Conservation (phyloP, 1,139 yeast genomes). For the Scheffersomyces quercinus region DNA sequence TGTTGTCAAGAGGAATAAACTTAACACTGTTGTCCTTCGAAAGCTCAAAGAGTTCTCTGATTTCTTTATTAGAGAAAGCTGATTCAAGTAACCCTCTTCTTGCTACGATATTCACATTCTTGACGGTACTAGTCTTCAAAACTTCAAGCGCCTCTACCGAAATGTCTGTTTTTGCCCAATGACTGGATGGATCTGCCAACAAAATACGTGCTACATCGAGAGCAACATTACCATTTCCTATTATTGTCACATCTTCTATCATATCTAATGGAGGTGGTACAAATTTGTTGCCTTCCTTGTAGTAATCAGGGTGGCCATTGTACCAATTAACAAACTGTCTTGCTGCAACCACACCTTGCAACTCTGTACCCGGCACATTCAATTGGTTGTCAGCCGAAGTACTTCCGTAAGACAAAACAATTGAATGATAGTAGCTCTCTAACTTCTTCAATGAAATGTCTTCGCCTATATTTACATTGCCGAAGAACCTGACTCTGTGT, state of each 20-base stretch:
- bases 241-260: slow-evolving; percentile 67
- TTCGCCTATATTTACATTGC: slow-evolving; percentile 67
- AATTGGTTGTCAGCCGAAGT: slow-evolving; percentile 56
- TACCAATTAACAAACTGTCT: slow-evolving; percentile 94
- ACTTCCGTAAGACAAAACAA: slow-evolving; percentile 85
- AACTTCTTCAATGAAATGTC: slow-evolving; percentile 56
- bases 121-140: slow-evolving; percentile 54
- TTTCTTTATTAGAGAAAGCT: slow-evolving; percentile 90
- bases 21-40: slow-evolving; percentile 48
- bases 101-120: slow-evolving; percentile 72
- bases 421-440: slow-evolving; percentile 60
- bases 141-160: slow-evolving; percentile 57
- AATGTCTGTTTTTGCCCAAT: slow-evolving; percentile 77
- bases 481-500: slow-evolving; percentile 62
- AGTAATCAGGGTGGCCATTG: slow-evolving; percentile 77
- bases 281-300: slow-evolving; percentile 26
- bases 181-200: slow-evolving; percentile 52
- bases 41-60: slow-evolving; percentile 77
- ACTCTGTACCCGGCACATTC: slow-evolving; percentile 59
- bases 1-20: slow-evolving; percentile 55
- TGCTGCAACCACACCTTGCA: slow-evolving; percentile 75
- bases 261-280: slow-evolving; percentile 55
- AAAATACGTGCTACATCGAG: slow-evolving; percentile 84
- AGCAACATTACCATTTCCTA: slow-evolving; percentile 99
- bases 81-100: slow-evolving; percentile 82